Conservation (phyloP, 2,329 filamentous ascomycete genomes). For the Sclerotinia borealis region DNA sequence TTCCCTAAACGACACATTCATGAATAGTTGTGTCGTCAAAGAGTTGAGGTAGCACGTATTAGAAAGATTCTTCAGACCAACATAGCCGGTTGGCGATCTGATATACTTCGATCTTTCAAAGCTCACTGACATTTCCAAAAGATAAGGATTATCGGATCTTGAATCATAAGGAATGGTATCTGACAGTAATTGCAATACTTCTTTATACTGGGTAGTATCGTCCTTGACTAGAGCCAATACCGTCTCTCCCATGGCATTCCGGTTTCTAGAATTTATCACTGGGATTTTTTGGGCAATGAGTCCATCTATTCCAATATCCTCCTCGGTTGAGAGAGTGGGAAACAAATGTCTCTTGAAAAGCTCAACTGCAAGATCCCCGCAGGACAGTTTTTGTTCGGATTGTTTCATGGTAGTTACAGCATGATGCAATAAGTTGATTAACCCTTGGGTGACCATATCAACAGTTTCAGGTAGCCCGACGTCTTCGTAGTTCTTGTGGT, state of each 20-base stretch:
- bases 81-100: conserved; percentile 73
- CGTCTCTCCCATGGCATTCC: conserved; percentile 54
- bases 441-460: conserved; percentile 33
- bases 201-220: conserved; percentile 41
- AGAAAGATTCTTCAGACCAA: conserved; percentile 85
- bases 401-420: conserved; percentile 30
- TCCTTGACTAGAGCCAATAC: conserved; percentile 51
- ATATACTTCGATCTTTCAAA: conserved; percentile 64
- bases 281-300: conserved; percentile 37
- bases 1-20: conserved; percentile 81
- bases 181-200: conserved; percentile 46
- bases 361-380: conserved; percentile 39
- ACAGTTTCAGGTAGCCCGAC: conserved; percentile 30
- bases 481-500: conserved; percentile 39
- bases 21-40: conserved; percentile 87
- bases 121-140: conserved; percentile 52
- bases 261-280: conserved; percentile 48
- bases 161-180: conserved; percentile 45
- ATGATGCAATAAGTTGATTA: conserved; percentile 34
- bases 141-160: conserved; percentile 43
- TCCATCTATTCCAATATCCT: conserved; percentile 24
- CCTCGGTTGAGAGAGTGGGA: conserved; percentile 41
- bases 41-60: conserved; percentile 99
- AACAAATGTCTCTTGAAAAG: conserved; percentile 63
- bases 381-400: conserved; percentile 23